These are phyloP conservation scores for Protea cynaroides DNA, from an alignment of 164 flowering plant genomes.

Conservation along the genomic window DNA sequence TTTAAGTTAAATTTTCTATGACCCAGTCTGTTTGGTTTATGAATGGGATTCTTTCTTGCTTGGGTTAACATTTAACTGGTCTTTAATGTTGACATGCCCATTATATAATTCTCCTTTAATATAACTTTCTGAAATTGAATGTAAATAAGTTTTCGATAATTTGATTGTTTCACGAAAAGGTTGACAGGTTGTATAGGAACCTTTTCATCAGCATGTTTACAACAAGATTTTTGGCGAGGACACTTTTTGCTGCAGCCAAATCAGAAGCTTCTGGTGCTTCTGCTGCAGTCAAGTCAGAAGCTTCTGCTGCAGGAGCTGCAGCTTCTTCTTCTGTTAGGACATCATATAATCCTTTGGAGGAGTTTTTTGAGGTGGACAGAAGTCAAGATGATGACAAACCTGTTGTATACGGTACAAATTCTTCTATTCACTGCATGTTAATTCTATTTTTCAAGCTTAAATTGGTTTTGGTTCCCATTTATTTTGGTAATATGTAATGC, in stretches of 20 bases:
- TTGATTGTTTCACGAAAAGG: not conserved
- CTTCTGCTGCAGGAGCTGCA: constrained; percentile 46
- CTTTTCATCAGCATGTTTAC: constrained; percentile 33
- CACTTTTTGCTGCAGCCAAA: constrained; percentile 46
- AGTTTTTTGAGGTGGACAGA: constrained; percentile 77
- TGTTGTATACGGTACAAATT: constrained; percentile 60
- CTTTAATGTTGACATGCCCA: too few species aligned
- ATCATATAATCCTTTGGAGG: constrained; percentile 60
- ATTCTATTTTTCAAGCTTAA: not conserved
- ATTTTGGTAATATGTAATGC: too few species aligned
- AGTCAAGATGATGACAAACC: constrained; percentile 64
- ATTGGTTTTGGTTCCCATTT: too few species aligned
- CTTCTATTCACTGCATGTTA: constrained; percentile 3
- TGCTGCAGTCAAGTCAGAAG: constrained; percentile 52
- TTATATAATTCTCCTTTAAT: too few species aligned
- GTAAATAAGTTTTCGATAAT: not conserved
- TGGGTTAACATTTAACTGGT: too few species aligned
- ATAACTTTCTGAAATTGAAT: too few species aligned
- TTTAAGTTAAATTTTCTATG: too few species aligned
- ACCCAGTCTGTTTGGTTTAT: too few species aligned
- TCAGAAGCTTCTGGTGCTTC: constrained; percentile 47
- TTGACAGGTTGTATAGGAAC: not conserved
- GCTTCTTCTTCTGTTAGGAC: constrained; percentile 25
- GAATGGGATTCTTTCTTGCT: too few species aligned
- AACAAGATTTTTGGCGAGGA: constrained; percentile 50